phyloP scores from a whole-genome alignment of 495 filamentous ascomycete genomes.

The Xylaria nigripes region DNA sequence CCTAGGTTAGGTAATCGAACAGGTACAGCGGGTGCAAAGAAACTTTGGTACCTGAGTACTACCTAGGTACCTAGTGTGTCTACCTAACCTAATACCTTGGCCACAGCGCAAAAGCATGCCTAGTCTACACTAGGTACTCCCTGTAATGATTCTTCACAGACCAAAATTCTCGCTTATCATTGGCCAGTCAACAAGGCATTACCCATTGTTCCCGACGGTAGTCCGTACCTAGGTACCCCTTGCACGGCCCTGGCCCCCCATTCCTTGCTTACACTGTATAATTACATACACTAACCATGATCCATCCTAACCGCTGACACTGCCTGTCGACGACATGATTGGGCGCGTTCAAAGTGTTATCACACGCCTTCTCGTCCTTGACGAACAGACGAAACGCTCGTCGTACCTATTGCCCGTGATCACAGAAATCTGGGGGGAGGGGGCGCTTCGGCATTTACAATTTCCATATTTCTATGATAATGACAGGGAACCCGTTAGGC shows the following conservation, averaged over 20 bases:
- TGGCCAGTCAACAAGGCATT: constrained; percentile 14
- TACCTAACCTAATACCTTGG: neutral
- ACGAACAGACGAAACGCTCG: neutral
- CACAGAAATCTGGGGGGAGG: neutral
- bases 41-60: neutral
- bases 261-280: neutral
- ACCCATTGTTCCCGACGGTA: constrained; percentile 16
- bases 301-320: constrained; percentile 19
- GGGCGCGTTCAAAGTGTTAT: constrained; percentile 2
- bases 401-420: neutral
- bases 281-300: neutral
- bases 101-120: neutral
- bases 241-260: constrained; percentile 15
- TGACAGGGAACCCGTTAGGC: too few species aligned
- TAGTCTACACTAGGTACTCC: too few species aligned
- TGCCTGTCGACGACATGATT: constrained; percentile 9
- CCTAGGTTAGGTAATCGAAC: too few species aligned
- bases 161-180: neutral
- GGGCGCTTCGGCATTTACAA: neutral
- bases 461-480: neutral
- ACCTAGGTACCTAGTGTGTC: neutral
- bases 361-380: neutral
- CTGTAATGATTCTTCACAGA: neutral
- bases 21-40: too few species aligned
- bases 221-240: constrained; percentile 11